Percentiles rank a stretch among this genome's conserved stretches.
These are phyloP conservation scores for Chaetoceros muelleri DNA, from an alignment of 108 stramenopile genomes.

Conservation along the genomic window DNA sequence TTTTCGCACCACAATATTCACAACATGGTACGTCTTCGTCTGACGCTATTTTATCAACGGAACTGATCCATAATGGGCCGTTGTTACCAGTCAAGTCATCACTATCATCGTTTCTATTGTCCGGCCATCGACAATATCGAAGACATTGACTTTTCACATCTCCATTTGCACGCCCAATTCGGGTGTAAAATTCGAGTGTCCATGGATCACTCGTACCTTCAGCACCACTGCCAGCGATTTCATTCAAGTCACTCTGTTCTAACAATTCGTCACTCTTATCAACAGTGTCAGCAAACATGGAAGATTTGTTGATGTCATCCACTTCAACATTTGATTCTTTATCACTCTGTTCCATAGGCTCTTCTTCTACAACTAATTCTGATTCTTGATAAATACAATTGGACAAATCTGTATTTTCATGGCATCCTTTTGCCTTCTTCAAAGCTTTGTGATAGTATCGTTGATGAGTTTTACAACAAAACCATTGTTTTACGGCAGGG, in stretches of 20 bases:
- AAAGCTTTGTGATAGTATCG: neutral
- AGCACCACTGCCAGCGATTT: constrained; percentile 37
- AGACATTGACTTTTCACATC: constrained; percentile 67
- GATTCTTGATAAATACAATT: constrained; percentile 36
- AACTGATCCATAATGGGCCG: constrained; percentile 57
- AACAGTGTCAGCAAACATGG: constrained; percentile 20
- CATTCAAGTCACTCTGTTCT: constrained; percentile 76
- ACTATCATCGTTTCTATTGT: constrained; percentile 8
- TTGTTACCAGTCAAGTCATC: constrained; percentile 5
- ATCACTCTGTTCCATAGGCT: constrained; percentile 29
- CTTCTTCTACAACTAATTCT: constrained; percentile 80
- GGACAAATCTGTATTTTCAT: constrained; percentile 18
- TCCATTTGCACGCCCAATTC: constrained; percentile 30
- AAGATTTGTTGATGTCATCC: constrained; percentile 4
- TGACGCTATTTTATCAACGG: constrained; percentile 30
- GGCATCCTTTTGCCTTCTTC: constrained; percentile 40
- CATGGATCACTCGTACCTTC: constrained; percentile 46
- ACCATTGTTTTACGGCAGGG: constrained; percentile 43
- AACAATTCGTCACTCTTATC: constrained; percentile 10
- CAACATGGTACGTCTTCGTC: constrained; percentile 32
- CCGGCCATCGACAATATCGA: constrained; percentile 65
- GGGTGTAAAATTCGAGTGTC: constrained; percentile 64
- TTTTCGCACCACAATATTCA: constrained; percentile 49
- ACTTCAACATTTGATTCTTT: constrained; percentile 10
- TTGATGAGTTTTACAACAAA: constrained; percentile 66